A percentile compares a stretch with the other conserved stretches of the same genome.
Evolutionary conservation across 352 stramenopile species (phyloP).

Genomic region (Pythium monospermum): DNA sequence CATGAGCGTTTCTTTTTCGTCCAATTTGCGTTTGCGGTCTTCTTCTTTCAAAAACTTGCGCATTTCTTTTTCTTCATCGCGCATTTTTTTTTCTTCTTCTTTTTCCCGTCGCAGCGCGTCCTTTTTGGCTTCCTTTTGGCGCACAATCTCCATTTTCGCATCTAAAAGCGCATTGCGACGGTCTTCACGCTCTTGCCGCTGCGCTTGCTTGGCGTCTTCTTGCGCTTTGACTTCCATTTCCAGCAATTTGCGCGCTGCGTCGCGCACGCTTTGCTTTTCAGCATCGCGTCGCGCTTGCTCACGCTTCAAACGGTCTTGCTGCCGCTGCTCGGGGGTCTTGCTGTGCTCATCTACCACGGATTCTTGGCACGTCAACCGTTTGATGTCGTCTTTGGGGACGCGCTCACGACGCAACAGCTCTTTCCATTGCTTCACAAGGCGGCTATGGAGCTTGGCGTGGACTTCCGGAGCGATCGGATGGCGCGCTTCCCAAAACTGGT

Average conservation of each 20-base stretch:
- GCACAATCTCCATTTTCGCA: constrained; percentile 50
- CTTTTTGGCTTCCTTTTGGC: constrained; percentile 65
- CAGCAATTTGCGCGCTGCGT: constrained; percentile 60
- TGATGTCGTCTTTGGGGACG: constrained; percentile 38
- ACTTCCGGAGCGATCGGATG: constrained; percentile 55
- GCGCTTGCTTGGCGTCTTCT: constrained; percentile 68
- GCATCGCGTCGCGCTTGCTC: constrained; percentile 58
- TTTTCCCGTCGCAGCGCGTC: constrained; percentile 51
- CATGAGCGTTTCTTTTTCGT: constrained; percentile 71
- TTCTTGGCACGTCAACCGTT: constrained; percentile 38
- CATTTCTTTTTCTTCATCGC: constrained; percentile 67
- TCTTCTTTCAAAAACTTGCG: constrained; percentile 65
- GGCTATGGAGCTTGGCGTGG: constrained; percentile 51
- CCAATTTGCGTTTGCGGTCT: constrained; percentile 60
- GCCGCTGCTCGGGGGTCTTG: constrained; percentile 37
- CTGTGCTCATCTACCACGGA: constrained; percentile 33
- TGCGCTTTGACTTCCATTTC: constrained; percentile 78
- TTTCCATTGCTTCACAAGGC: constrained; percentile 54
- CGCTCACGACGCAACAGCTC: constrained; percentile 31
- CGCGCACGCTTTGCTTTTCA: constrained; percentile 63
- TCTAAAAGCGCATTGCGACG: constrained; percentile 67
- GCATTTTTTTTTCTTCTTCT: constrained; percentile 62
- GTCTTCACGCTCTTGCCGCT: constrained; percentile 59
- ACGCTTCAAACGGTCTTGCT: constrained; percentile 26
- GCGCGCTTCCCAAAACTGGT: constrained; percentile 84